Evolutionary conservation across 2,329 filamentous ascomycete species (phyloP).

Genomic region (Escovopsis sp.): DNA sequence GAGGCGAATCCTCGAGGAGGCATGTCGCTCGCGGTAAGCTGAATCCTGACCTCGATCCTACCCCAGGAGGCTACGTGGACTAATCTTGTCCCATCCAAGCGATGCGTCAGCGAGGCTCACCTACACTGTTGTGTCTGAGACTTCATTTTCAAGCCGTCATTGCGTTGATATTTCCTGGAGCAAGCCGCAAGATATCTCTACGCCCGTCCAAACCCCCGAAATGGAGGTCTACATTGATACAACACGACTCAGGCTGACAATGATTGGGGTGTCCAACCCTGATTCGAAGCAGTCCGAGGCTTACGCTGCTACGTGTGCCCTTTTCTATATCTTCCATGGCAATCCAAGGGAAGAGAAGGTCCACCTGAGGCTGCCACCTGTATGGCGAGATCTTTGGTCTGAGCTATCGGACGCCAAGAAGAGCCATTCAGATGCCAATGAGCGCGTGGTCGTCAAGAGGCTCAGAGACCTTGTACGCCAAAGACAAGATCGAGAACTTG

Average conservation of each 20-base stretch:
- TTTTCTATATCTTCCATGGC: slow-evolving; percentile 70
- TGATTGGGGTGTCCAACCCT: slow-evolving; percentile 59
- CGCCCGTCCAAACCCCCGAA: slow-evolving; percentile 19
- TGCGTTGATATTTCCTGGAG: slow-evolving; percentile 65
- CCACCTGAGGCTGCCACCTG: slow-evolving; percentile 58
- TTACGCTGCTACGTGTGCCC: slow-evolving; percentile 64
- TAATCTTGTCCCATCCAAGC: slow-evolving; percentile 26
- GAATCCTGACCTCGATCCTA: too few species aligned
- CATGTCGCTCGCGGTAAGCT: slow-evolving; percentile 61
- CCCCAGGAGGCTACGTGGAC: neutral
- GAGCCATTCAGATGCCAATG: slow-evolving; percentile 50
- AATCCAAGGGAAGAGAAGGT: slow-evolving; percentile 77
- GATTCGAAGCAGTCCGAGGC: slow-evolving; percentile 72
- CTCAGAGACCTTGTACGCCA: slow-evolving; percentile 57
- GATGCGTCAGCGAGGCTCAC: slow-evolving; percentile 54
- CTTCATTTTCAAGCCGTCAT: slow-evolving; percentile 62
- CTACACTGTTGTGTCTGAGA: slow-evolving; percentile 57
- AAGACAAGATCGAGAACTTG: slow-evolving; percentile 52
- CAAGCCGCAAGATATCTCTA: slow-evolving; percentile 46
- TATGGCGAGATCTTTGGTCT: slow-evolving; percentile 75
- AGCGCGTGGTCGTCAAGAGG: slow-evolving; percentile 53
- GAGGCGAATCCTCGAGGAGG: slow-evolving; percentile 64
- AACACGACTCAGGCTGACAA: slow-evolving; percentile 51
- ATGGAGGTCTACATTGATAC: slow-evolving; percentile 32
- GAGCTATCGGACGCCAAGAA: slow-evolving; percentile 63